Conservation (phyloP, 2,329 filamentous ascomycete species). For the Trichoderma sp. region DNA sequence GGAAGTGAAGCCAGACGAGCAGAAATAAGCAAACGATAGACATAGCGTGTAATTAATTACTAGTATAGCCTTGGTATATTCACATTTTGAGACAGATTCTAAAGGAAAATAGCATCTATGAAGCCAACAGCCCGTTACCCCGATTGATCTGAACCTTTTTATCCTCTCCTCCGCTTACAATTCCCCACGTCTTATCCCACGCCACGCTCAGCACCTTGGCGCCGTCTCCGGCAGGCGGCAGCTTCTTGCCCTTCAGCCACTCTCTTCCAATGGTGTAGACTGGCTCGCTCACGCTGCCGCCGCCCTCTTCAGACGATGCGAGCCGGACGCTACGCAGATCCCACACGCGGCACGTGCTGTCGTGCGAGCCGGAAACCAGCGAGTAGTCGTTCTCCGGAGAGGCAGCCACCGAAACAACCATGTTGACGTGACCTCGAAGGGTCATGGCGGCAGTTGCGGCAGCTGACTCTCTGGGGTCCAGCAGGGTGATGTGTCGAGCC, state of each 20-base stretch:
- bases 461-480: constrained; percentile 81
- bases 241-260: constrained; percentile 62
- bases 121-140: constrained; percentile 51
- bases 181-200: constrained; percentile 84
- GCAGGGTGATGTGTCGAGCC: constrained; percentile 83
- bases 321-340: constrained; percentile 73
- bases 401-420: constrained; percentile 50
- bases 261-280: constrained; percentile 75
- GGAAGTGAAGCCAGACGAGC: neutral
- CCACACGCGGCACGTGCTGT: constrained; percentile 92
- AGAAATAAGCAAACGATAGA: neutral
- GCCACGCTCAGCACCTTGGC: constrained; percentile 85
- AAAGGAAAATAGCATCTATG: constrained; percentile 27
- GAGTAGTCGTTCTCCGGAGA: constrained; percentile 69
- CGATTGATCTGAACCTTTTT: constrained; percentile 91
- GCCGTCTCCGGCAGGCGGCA: constrained; percentile 71
- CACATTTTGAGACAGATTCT: neutral
- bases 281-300: constrained; percentile 66
- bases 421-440: constrained; percentile 84
- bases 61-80: constrained; percentile 16
- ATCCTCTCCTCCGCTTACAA: constrained; percentile 90
- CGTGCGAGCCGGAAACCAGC: constrained; percentile 86
- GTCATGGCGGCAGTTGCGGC: constrained; percentile 80
- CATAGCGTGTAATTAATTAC: neutral
- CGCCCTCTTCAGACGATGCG: constrained; percentile 57